Evolutionary conservation across 2,329 filamentous ascomycete genomes (phyloP).

Genomic region (Xylariales sp.): DNA sequence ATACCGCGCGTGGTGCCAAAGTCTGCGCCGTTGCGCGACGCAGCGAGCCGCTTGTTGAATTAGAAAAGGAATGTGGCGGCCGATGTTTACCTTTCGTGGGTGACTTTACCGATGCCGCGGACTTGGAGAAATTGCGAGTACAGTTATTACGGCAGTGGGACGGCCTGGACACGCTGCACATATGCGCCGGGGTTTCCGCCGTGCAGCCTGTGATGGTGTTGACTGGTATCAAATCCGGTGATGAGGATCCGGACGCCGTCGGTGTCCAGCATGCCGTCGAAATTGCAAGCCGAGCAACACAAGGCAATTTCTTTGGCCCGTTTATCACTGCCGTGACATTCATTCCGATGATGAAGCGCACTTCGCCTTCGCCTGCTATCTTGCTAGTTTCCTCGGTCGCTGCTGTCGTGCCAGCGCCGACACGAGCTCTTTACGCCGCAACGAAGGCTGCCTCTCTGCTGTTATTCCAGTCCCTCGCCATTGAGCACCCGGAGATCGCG

Average conservation of each 20-base stretch:
- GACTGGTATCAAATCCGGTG: conserved; percentile 37
- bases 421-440: conserved; percentile 50
- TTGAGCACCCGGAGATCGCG: conserved; percentile 49
- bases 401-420: conserved; percentile 50
- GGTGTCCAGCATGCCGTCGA: conserved; percentile 45
- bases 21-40: conserved; percentile 50
- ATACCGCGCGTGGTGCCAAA: conserved; percentile 46
- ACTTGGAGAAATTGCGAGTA: conserved; percentile 47
- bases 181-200: conserved; percentile 51
- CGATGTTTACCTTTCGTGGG: conserved; percentile 46
- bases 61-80: conserved; percentile 47
- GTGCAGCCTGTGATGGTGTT: conserved; percentile 51
- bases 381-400: conserved; percentile 48
- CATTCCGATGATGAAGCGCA: conserved; percentile 49
- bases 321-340: conserved; percentile 48
- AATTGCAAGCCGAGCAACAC: conserved; percentile 43
- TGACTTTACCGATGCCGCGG: conserved; percentile 45
- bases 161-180: conserved; percentile 49
- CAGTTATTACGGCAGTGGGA: conserved; percentile 45
- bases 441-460: conserved; percentile 51
- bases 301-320: conserved; percentile 50
- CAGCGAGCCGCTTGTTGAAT: conserved; percentile 41
- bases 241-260: conserved; percentile 34
- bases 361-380: conserved; percentile 47
- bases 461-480: conserved; percentile 51